Percentiles rank a stretch among this genome's conserved stretches.
Evolutionary conservation across 805 yeast species (phyloP).

Genomic region (Wickerhamiella azyma): DNA sequence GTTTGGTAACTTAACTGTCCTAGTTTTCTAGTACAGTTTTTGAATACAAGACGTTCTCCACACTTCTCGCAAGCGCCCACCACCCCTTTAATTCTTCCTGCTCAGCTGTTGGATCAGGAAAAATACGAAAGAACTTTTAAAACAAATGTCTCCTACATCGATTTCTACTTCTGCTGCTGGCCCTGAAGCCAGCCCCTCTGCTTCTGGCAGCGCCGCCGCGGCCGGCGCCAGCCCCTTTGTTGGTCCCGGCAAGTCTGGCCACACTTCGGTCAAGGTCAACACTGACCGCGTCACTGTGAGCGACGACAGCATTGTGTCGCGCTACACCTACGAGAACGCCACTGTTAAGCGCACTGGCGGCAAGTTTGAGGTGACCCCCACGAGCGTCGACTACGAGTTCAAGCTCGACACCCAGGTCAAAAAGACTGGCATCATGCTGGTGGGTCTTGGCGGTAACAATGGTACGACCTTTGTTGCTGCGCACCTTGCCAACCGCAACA

Average conservation of each 20-base stretch:
- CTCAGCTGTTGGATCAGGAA: conserved; percentile 32
- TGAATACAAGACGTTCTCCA: conserved; percentile 28
- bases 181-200: conserved; percentile 19
- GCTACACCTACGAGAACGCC: conserved; percentile 65
- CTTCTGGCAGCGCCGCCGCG: conserved; percentile 18
- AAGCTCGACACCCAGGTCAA: conserved; percentile 72
- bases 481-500: conserved; percentile 68
- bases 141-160: conserved; percentile 8
- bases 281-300: conserved; percentile 39
- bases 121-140: conserved; percentile 29
- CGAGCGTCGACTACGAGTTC: conserved; percentile 63
- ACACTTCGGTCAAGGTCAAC: conserved; percentile 38
- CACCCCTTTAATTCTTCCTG: conserved; percentile 32
- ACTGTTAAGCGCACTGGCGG: conserved; percentile 45
- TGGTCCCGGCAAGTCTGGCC: conserved; percentile 27
- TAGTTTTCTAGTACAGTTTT: background rate
- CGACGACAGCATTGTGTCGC: conserved; percentile 38
- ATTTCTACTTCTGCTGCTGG: background rate
- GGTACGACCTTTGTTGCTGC: conserved; percentile 87
- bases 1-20: background rate
- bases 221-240: conserved; percentile 20
- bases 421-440: conserved; percentile 77
- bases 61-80: conserved; percentile 30
- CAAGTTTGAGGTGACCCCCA: conserved; percentile 52
- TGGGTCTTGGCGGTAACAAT: conserved; percentile 93